Evolutionary conservation across 176 grass and related monocot genomes (phyloP).

Genomic region (Phragmites australis): DNA sequence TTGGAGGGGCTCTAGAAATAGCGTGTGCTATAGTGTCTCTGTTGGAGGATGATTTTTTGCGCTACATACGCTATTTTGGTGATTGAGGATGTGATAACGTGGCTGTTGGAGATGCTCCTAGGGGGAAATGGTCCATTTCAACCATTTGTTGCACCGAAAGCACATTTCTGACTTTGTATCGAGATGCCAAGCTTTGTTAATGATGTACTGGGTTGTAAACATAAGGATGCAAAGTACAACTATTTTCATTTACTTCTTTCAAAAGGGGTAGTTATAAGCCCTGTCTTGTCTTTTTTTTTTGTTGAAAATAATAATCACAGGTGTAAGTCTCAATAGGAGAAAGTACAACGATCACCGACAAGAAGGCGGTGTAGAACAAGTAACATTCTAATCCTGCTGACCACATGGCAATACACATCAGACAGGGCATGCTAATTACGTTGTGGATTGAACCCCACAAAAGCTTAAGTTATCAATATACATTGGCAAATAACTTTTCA

Average conservation of each 20-base stretch:
- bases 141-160: neutral
- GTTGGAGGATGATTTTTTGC: too few species aligned
- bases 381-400: neutral
- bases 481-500: neutral
- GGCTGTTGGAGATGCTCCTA: too few species aligned
- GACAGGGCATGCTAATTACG: neutral
- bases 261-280: neutral
- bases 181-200: neutral
- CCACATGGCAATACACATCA: neutral
- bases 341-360: neutral
- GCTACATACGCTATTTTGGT: too few species aligned
- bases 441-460: neutral
- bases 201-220: neutral
- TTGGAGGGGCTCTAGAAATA: too few species aligned
- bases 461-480: neutral
- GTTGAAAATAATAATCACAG: conserved; percentile 5
- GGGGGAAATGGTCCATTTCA: neutral
- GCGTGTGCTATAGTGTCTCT: too few species aligned
- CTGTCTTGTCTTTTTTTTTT: too few species aligned
- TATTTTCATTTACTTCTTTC: neutral
- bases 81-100: too few species aligned
- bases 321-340: neutral
- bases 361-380: neutral
- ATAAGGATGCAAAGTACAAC: neutral
- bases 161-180: neutral